Evolutionary conservation across 1,139 yeast genomes (phyloP).

Genomic region (Scheffersomyces insectosa): DNA sequence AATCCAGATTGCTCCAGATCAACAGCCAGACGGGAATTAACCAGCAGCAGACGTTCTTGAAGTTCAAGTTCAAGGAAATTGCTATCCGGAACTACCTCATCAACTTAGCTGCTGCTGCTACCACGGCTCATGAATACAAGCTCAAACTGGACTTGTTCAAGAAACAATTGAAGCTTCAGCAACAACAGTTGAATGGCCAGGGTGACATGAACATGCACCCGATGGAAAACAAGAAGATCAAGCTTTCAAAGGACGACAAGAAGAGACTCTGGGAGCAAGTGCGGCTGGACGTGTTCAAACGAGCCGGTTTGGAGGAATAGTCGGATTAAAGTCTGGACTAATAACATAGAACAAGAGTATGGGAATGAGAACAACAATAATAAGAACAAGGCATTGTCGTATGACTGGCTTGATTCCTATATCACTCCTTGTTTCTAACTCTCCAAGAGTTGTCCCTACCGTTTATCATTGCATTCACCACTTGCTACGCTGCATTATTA

Average conservation of each 20-base stretch:
- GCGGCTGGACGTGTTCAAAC: conserved; percentile 46
- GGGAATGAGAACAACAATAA: too few relatives aligned
- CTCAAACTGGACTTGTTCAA: conserved; percentile 37
- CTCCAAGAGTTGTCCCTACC: too few relatives aligned
- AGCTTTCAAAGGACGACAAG: conserved; percentile 43
- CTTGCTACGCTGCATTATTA: neutral
- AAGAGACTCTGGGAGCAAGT: conserved; percentile 52
- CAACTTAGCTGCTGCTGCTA: conserved; percentile 56
- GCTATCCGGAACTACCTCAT: conserved; percentile 52
- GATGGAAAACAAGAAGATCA: conserved; percentile 27
- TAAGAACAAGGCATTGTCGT: neutral
- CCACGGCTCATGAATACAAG: conserved; percentile 54
- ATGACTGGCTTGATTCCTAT: too few relatives aligned
- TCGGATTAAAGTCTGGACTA: neutral
- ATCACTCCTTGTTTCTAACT: too few relatives aligned
- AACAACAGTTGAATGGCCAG: conserved; percentile 1
- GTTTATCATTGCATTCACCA: neutral
- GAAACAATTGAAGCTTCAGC: conserved; percentile 18
- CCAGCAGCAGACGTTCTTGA: conserved; percentile 30
- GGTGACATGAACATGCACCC: conserved; percentile 12
- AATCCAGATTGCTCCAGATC: conserved; percentile 46
- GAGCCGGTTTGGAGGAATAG: conserved; percentile 46
- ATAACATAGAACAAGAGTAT: too few relatives aligned
- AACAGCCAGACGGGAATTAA: conserved; percentile 24
- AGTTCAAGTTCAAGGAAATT: conserved; percentile 44